phyloP scores from a whole-genome alignment of 495 filamentous ascomycete genomes.

The Talaromyces wortmannii region DNA sequence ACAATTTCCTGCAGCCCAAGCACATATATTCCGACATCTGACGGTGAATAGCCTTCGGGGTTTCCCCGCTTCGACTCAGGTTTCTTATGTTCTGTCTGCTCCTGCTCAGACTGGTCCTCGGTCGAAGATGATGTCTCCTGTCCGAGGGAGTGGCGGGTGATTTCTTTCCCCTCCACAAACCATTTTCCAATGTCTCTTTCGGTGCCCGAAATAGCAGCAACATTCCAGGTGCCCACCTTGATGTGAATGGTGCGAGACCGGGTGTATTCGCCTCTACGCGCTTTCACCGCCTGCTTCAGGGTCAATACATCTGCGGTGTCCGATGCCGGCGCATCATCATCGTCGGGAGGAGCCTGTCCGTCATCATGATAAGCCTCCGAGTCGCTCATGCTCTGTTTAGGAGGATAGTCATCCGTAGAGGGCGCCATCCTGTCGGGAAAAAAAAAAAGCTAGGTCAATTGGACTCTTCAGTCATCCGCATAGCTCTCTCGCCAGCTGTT shows the following conservation, averaged over 20 bases:
- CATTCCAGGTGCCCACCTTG: constrained; percentile 94
- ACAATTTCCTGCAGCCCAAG: constrained; percentile 89
- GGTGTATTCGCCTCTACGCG: constrained; percentile 71
- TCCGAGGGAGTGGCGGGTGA: neutral
- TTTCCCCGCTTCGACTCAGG: constrained; percentile 1
- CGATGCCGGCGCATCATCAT: neutral
- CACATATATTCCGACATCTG: constrained; percentile 78
- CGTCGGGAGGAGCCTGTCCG: neutral
- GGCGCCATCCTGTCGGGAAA: neutral
- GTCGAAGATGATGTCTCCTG: neutral
- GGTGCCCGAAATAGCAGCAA: constrained; percentile 72
- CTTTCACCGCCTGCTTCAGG: constrained; percentile 56
- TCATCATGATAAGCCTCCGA: neutral
- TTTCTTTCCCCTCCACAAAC: constrained; percentile 72
- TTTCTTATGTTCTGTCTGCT: constrained; percentile 14
- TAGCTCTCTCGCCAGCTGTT: neutral
- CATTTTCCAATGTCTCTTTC: constrained; percentile 81
- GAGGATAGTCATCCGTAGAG: neutral
- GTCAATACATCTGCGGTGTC: constrained; percentile 27
- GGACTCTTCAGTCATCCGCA: neutral
- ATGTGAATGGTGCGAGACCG: constrained; percentile 62
- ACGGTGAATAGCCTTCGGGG: constrained; percentile 18
- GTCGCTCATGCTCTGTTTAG: neutral
- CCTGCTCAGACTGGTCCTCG: constrained; percentile 7
- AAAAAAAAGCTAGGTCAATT: neutral